These are phyloP conservation scores for Colletotrichum musae DNA, from an alignment of 2,329 filamentous ascomycete genomes.

Conservation along the genomic window DNA sequence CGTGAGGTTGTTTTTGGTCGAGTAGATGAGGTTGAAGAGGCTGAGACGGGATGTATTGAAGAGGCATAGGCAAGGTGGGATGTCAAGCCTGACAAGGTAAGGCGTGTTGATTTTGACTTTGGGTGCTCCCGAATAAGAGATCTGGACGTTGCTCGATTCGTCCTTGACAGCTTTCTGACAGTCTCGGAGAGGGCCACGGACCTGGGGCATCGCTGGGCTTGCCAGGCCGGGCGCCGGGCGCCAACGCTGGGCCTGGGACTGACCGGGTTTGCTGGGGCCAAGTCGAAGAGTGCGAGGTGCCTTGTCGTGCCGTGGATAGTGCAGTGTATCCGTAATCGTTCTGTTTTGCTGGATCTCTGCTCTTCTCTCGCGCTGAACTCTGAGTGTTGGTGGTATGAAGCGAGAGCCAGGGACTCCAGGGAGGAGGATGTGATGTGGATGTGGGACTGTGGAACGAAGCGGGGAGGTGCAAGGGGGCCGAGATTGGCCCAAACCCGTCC, in stretches of 20 bases:
- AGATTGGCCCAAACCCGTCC: conserved; percentile 38
- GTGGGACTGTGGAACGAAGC: conserved; percentile 34
- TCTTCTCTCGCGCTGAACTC: too few species aligned
- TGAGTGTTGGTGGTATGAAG: too few species aligned
- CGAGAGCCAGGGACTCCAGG: neutral
- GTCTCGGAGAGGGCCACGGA: neutral
- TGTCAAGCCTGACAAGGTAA: conserved; percentile 39
- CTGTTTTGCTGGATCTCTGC: too few species aligned
- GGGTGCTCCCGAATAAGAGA: conserved; percentile 37
- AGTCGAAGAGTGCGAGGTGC: neutral
- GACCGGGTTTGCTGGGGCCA: conserved; percentile 16
- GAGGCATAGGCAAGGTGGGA: conserved; percentile 28
- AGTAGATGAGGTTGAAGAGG: conserved; percentile 35
- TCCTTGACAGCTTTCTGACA: conserved; percentile 38
- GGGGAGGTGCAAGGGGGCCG: conserved; percentile 32
- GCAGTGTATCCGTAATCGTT: too few species aligned
- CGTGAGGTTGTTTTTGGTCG: conserved; percentile 1
- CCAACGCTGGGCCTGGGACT: conserved; percentile 23
- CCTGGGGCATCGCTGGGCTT: conserved; percentile 19
- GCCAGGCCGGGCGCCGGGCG: conserved; percentile 24
- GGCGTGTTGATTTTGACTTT: conserved; percentile 40
- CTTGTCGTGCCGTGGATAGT: neutral
- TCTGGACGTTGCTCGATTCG: conserved; percentile 40
- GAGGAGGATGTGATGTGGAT: conserved; percentile 29
- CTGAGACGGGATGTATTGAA: conserved; percentile 24